Conservation (phyloP, 2,329 filamentous ascomycete species). For the Thelonectria blattea region DNA sequence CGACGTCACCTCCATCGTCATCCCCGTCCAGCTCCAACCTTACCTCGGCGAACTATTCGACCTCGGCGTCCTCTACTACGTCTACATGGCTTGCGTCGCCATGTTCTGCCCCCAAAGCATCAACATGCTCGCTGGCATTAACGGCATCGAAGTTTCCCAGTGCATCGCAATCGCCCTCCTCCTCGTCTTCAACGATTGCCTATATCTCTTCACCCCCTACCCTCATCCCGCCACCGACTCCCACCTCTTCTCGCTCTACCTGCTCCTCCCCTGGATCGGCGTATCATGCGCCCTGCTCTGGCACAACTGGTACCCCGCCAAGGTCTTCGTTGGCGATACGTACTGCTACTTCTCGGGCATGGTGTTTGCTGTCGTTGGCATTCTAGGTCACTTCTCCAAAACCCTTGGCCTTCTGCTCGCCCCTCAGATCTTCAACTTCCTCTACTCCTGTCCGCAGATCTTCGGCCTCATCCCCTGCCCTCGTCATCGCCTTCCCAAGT, state of each 20-base stretch:
- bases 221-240: slow-evolving; percentile 95
- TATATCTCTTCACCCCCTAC: slow-evolving; percentile 85
- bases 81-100: slow-evolving; percentile 94
- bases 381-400: slow-evolving; percentile 97
- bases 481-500: slow-evolving; percentile 86
- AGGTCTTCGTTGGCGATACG: slow-evolving; percentile 96
- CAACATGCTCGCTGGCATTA: slow-evolving; percentile 99
- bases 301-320: slow-evolving; percentile 96
- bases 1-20: slow-evolving; percentile 92
- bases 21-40: slow-evolving; percentile 82
- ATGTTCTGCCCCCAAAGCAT: slow-evolving; percentile 99
- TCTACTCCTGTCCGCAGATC: slow-evolving; percentile 91
- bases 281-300: slow-evolving; percentile 84
- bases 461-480: slow-evolving; percentile 92
- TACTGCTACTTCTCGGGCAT: slow-evolving; percentile 99
- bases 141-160: slow-evolving; percentile 95
- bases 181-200: slow-evolving; percentile 82
- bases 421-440: slow-evolving; percentile 95
- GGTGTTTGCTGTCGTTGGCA: slow-evolving; percentile 97
- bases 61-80: slow-evolving; percentile 84
- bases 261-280: slow-evolving; percentile 91
- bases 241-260: slow-evolving; percentile 94
- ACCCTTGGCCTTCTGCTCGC: slow-evolving; percentile 89
- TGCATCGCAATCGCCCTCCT: slow-evolving; percentile 88
- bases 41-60: slow-evolving; percentile 87